Evolutionary conservation across 225 moss, liverwort and hornwort species (phyloP).

Genomic region (Physcomitrium patens): DNA sequence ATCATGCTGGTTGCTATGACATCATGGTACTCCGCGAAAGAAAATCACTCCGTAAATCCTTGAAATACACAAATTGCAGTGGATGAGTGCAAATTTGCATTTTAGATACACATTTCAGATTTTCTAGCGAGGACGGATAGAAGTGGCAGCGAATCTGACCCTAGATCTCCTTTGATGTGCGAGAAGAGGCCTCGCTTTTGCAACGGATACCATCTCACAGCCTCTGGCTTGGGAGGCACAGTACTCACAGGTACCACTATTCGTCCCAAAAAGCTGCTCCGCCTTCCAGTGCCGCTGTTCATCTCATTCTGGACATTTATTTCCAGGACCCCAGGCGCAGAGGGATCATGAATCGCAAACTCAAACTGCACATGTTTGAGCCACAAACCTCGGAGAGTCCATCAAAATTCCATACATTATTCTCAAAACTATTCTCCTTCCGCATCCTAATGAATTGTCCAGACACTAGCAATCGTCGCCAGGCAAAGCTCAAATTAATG

Average conservation of each 20-base stretch:
- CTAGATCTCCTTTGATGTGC: constrained; percentile 85
- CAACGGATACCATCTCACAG: constrained; percentile 73
- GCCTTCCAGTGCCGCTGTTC: constrained; percentile 51
- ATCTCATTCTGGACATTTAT: constrained; percentile 72
- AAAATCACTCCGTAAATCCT: too few relatives aligned
- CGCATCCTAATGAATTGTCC: neutral
- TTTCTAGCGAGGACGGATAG: neutral
- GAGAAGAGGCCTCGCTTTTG: constrained; percentile 83
- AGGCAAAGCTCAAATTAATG: too few relatives aligned
- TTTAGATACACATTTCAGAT: too few relatives aligned
- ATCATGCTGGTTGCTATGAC: too few relatives aligned
- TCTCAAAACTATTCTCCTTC: too few relatives aligned
- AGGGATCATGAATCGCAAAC: constrained; percentile 52
- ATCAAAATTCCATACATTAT: too few relatives aligned
- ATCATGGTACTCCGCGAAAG: too few relatives aligned
- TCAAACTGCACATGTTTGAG: constrained; percentile 63
- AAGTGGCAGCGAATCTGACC: constrained; percentile 46
- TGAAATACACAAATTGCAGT: too few relatives aligned
- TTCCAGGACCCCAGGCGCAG: constrained; percentile 59
- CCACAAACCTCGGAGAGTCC: too few relatives aligned
- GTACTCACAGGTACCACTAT: constrained; percentile 35
- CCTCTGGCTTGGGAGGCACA: constrained; percentile 64
- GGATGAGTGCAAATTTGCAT: too few relatives aligned
- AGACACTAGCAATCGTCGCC: too few relatives aligned
- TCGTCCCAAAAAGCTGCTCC: constrained; percentile 54